Percentiles rank a stretch among this genome's conserved stretches.
Conservation (phyloP, 2,329 filamentous ascomycete genomes). For the Pyrenochaeta sp. region DNA sequence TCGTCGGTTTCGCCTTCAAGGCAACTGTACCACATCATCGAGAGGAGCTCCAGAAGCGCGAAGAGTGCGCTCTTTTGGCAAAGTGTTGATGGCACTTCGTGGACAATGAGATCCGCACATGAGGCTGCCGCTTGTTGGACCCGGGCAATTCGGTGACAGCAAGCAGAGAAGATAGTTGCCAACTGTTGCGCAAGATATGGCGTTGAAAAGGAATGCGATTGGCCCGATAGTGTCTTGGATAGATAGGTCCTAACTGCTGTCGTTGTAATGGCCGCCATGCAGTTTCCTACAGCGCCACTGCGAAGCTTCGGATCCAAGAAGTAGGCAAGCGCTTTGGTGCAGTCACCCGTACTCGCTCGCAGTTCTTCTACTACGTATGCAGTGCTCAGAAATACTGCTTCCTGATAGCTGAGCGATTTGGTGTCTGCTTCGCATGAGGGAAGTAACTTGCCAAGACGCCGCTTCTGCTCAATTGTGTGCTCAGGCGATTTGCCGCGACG, state of each 20-base stretch:
- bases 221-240: slow-evolving; percentile 74
- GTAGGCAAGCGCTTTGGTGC: slow-evolving; percentile 87
- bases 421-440: slow-evolving; percentile 82
- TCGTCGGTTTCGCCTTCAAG: slow-evolving; percentile 93
- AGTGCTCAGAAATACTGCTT: slow-evolving; percentile 90
- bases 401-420: slow-evolving; percentile 83
- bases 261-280: slow-evolving; percentile 69
- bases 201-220: slow-evolving; percentile 82
- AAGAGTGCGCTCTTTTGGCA: slow-evolving; percentile 92
- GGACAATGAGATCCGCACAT: slow-evolving; percentile 86
- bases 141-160: slow-evolving; percentile 91
- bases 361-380: slow-evolving; percentile 89
- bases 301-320: slow-evolving; percentile 90
- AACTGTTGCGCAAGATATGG: slow-evolving; percentile 90
- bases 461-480: slow-evolving; percentile 81
- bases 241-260: slow-evolving; percentile 83
- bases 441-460: slow-evolving; percentile 75
- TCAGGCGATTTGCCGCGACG: slow-evolving; percentile 84
- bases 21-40: slow-evolving; percentile 94
- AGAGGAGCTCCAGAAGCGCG: slow-evolving; percentile 88
- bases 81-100: slow-evolving; percentile 83
- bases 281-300: slow-evolving; percentile 66
- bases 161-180: slow-evolving; percentile 82
- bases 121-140: slow-evolving; percentile 86
- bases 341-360: slow-evolving; percentile 85